Conservation (phyloP, 306 rosid genomes). For the Coriaria nepalensis region DNA sequence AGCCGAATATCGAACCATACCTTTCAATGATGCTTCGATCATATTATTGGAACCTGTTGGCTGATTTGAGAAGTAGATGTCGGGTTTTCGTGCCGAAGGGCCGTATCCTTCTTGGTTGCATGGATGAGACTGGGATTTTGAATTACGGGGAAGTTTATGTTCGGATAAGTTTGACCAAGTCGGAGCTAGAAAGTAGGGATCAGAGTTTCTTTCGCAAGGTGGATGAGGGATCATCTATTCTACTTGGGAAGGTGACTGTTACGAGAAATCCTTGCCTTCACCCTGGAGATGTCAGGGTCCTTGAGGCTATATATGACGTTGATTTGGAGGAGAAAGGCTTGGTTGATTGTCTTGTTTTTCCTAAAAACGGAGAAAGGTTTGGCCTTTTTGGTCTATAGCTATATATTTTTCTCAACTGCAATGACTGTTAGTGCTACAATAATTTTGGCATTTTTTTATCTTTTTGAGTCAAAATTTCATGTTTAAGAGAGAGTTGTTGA, state of each 20-base stretch:
- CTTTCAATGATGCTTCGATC: conserved; percentile 86
- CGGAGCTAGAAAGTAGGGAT: conserved; percentile 38
- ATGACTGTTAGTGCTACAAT: too few species aligned
- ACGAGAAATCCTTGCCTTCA: conserved; percentile 94
- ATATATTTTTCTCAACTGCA: not conserved
- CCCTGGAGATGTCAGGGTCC: conserved; percentile 89
- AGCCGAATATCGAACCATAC: conserved; percentile 77
- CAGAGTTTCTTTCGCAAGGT: conserved; percentile 41
- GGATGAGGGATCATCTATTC: conserved; percentile 40
- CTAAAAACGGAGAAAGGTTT: conserved; percentile 76
- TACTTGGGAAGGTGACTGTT: conserved; percentile 72
- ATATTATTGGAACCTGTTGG: conserved; percentile 42
- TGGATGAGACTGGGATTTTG: conserved; percentile 77
- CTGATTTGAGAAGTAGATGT: conserved; percentile 72
- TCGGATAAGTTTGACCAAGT: conserved; percentile 42
- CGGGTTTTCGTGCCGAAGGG: conserved; percentile 76
- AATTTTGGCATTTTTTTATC: too few species aligned
- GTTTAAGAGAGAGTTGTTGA: too few species aligned
- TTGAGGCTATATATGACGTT: conserved; percentile 56
- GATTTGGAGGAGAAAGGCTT: conserved; percentile 56
- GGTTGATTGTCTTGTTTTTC: conserved; percentile 81
- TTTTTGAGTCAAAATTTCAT: too few species aligned
- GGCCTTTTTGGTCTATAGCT: not conserved
- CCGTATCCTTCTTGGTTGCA: conserved; percentile 63
- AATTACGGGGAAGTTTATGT: conserved; percentile 77